phyloP scores from a whole-genome alignment of 2,329 filamentous ascomycete species.

The Tricladium varicosporioides region DNA sequence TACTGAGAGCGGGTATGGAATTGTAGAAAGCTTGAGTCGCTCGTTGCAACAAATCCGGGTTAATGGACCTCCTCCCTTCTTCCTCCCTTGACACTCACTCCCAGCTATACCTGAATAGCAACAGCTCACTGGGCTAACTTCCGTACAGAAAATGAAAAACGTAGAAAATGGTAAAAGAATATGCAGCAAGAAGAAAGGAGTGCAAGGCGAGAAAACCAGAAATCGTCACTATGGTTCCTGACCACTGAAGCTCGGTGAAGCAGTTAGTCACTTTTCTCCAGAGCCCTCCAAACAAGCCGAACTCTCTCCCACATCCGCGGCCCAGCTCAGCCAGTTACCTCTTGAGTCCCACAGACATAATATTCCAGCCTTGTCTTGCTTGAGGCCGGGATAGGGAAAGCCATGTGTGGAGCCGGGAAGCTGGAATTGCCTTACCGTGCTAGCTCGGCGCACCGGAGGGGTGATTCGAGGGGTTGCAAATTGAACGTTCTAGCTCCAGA shows the following conservation, averaged over 20 bases:
- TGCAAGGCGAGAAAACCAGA: neutral
- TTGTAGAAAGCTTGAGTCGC: neutral
- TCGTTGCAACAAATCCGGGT: neutral
- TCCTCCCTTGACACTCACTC: neutral
- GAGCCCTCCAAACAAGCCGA: neutral
- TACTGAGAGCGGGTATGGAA: constrained; percentile 30
- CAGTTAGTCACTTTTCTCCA: neutral
- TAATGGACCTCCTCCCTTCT: neutral
- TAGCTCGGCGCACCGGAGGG: neutral
- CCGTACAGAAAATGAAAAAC: too few relatives aligned
- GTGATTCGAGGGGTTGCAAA: neutral
- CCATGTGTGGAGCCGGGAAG: neutral
- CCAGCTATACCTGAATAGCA: neutral
- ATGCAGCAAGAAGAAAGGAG: neutral
- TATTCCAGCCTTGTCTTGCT: neutral
- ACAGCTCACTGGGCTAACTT: too few relatives aligned
- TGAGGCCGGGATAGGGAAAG: neutral
- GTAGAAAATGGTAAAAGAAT: neutral
- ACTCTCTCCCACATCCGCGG: neutral
- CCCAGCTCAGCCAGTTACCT: neutral
- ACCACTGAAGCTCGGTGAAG: neutral
- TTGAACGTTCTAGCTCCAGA: neutral
- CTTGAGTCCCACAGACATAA: neutral
- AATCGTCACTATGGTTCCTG: neutral
- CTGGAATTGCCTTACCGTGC: neutral